Percentiles rank a stretch among this genome's conserved stretches.
phyloP scores from a whole-genome alignment of 1,284 basidiomycete genomes.

The Bjerkandera adusta region DNA sequence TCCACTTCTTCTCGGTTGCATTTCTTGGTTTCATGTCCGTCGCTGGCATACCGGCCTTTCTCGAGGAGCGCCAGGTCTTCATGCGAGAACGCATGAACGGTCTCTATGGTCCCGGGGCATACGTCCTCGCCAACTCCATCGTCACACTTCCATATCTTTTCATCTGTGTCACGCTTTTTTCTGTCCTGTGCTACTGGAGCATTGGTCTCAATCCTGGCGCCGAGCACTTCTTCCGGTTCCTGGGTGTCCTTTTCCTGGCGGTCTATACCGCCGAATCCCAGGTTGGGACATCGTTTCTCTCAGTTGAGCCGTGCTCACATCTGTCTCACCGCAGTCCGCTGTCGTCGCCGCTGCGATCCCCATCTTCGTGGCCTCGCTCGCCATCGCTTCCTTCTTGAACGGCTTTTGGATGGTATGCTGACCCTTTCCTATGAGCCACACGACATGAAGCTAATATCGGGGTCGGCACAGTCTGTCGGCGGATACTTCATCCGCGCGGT shows the following conservation, averaged over 20 bases:
- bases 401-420: conserved; percentile 58
- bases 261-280: conserved; percentile 59
- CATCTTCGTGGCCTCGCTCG: conserved; percentile 60
- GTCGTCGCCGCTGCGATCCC: conserved; percentile 53
- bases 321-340: conserved; percentile 30
- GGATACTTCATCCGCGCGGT: conserved; percentile 46
- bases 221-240: conserved; percentile 50
- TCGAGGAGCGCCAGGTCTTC: conserved; percentile 54
- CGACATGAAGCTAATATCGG: neutral
- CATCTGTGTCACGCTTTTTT: conserved; percentile 40
- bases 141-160: conserved; percentile 59
- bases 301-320: neutral
- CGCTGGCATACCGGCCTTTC: conserved; percentile 48
- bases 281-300: conserved; percentile 20
- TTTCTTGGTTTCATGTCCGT: conserved; percentile 59
- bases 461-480: conserved; percentile 30
- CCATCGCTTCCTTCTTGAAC: conserved; percentile 54
- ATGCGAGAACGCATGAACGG: conserved; percentile 53
- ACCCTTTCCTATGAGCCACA: neutral
- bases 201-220: conserved; percentile 49
- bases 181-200: conserved; percentile 29
- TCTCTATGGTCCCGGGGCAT: conserved; percentile 52
- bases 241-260: conserved; percentile 54
- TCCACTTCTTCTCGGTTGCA: conserved; percentile 53
- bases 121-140: conserved; percentile 52